These are phyloP conservation scores for Pseudogymnoascus verrucosus DNA, from an alignment of 2,329 filamentous ascomycete genomes.

Conservation along the genomic window DNA sequence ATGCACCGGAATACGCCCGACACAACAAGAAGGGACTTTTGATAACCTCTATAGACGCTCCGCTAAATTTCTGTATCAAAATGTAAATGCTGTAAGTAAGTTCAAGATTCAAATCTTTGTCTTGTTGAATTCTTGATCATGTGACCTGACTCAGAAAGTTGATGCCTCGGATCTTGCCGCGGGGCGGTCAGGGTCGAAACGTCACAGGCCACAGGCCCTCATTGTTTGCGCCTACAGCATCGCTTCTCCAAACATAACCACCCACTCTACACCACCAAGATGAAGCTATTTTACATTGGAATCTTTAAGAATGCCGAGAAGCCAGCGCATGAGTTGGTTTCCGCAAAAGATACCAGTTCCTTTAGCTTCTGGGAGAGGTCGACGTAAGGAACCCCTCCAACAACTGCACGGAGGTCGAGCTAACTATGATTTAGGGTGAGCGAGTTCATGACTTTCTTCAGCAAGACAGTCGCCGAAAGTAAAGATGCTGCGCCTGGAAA, in stretches of 20 bases:
- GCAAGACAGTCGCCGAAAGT: constrained; percentile 78
- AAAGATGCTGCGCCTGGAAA: constrained; percentile 60
- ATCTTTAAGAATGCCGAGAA: constrained; percentile 74
- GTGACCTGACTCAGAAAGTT: constrained; percentile 6
- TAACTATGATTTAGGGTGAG: constrained; percentile 34
- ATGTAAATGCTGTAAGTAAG: neutral
- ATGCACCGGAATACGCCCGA: neutral
- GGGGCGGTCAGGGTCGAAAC: constrained; percentile 5
- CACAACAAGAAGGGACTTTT: neutral
- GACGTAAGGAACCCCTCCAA: constrained; percentile 3
- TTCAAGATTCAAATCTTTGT: neutral
- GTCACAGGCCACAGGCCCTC: constrained; percentile 6
- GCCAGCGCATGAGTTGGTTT: constrained; percentile 62
- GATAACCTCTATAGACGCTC: neutral
- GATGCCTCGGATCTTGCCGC: constrained; percentile 1
- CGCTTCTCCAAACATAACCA: constrained; percentile 2
- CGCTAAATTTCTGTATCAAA: neutral
- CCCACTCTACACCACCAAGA: constrained; percentile 37
- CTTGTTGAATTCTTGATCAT: neutral
- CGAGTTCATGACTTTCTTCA: constrained; percentile 75
- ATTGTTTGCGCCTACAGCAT: constrained; percentile 8
- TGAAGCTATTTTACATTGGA: constrained; percentile 85
- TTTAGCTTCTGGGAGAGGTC: constrained; percentile 9
- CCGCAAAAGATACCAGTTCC: constrained; percentile 7
- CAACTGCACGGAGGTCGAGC: constrained; percentile 14